Evolutionary conservation across 2,329 filamentous ascomycete species (phyloP).

Genomic region (Apiospora kogelbergensis): DNA sequence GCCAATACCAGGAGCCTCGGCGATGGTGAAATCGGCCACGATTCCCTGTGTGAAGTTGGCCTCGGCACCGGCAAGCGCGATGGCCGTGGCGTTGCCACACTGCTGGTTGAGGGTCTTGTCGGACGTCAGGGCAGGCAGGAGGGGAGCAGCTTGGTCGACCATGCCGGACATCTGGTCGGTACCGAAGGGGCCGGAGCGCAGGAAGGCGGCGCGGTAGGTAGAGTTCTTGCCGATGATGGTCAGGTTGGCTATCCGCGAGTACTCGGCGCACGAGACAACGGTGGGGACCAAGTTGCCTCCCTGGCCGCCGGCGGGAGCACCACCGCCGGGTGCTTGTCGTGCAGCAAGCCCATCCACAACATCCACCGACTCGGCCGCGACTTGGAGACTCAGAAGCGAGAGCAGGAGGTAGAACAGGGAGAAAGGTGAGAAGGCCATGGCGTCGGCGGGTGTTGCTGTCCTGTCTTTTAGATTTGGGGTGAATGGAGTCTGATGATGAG

Average conservation of each 20-base stretch:
- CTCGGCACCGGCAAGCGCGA: slow-evolving; percentile 43
- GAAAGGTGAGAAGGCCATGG: neutral
- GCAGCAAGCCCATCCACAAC: neutral
- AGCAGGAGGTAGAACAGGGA: slow-evolving; percentile 6
- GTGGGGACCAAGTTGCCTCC: neutral
- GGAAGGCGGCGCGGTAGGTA: slow-evolving; percentile 45
- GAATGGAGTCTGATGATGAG: neutral
- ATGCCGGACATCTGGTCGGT: slow-evolving; percentile 38
- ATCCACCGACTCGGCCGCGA: slow-evolving; percentile 4
- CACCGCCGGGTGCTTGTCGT: slow-evolving; percentile 2
- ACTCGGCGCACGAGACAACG: slow-evolving; percentile 9
- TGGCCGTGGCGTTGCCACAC: slow-evolving; percentile 45
- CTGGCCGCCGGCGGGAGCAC: neutral
- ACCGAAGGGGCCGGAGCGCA: slow-evolving; percentile 42
- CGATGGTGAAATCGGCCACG: slow-evolving; percentile 35
- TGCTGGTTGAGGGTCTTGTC: slow-evolving; percentile 40
- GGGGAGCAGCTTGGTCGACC: slow-evolving; percentile 40
- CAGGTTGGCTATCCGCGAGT: slow-evolving; percentile 39
- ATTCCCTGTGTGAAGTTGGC: slow-evolving; percentile 43
- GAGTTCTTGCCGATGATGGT: slow-evolving; percentile 45
- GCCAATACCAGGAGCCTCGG: slow-evolving; percentile 27
- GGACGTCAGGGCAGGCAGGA: slow-evolving; percentile 37
- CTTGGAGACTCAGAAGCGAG: slow-evolving; percentile 5
- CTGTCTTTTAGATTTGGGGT: neutral
- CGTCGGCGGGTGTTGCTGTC: neutral